phyloP scores from a whole-genome alignment of 179 eudicot genomes.

The Spinacia oleracea region DNA sequence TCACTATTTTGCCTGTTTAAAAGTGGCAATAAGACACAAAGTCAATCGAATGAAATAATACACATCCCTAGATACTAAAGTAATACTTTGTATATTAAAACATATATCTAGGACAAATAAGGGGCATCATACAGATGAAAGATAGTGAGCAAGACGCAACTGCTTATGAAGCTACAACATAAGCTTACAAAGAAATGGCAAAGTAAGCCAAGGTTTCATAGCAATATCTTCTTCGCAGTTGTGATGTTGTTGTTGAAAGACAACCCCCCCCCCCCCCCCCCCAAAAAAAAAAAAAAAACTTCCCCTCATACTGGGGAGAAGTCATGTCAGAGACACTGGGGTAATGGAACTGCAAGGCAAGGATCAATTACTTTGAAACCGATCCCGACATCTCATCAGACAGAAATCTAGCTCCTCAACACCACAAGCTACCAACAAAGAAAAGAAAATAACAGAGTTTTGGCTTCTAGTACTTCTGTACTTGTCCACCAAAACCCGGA shows the following conservation, averaged over 20 bases:
- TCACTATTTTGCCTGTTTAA: constrained; percentile 85
- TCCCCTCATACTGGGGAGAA: too few species aligned
- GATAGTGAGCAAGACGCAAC: background rate
- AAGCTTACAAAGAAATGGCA: background rate
- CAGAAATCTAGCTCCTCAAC: background rate
- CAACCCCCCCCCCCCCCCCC: too few species aligned
- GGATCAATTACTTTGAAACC: background rate
- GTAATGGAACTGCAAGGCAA: too few species aligned
- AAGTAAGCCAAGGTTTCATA: background rate
- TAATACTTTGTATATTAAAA: background rate
- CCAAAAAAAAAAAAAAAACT: too few species aligned
- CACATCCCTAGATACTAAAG: background rate
- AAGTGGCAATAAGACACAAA: constrained; percentile 13
- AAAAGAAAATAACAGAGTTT: background rate
- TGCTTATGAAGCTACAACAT: background rate
- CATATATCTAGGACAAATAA: background rate
- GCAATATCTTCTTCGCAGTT: background rate
- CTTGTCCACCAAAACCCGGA: too few species aligned
- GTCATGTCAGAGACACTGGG: too few species aligned
- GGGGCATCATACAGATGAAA: background rate
- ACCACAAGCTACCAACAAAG: background rate
- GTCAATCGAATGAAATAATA: background rate
- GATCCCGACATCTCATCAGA: background rate
- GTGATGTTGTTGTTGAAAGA: background rate
- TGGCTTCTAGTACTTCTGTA: too few species aligned